Base-by-base conservation (phyloP, 768 basidiomycete species). In the Trametes cinnabarina region DNA sequence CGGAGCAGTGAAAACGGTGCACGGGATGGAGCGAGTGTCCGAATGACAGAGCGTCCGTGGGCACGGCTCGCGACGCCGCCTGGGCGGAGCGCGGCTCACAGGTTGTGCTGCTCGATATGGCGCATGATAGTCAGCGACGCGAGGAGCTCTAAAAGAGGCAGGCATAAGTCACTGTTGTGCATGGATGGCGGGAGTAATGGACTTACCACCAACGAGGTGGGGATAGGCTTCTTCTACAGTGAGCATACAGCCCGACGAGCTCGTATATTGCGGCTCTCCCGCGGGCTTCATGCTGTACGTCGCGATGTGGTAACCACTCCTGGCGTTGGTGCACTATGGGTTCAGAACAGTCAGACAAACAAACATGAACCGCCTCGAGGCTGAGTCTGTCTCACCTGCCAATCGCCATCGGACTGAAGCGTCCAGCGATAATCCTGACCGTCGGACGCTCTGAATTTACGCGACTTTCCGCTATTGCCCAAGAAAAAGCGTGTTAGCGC, bases 51-150 rank as follows among this genome's bases (percentile, higher is more conserved):
- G 19, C 32, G 42, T 49, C 39, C 32, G 34, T 42, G 23, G 53
- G 35, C 47, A 17, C 41, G 39, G 46, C 46, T 47, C 54, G 17
- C 23, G 54, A 55, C 54, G 54, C 39, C 44, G 54, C 54, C 54
- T 11, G 46, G 37, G 46, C 46, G 54, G 54, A 44, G 56, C 39
- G 10, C 35, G 26, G 35, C 35, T 72, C 67, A 80, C 53, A 80
- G 61, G 43, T 77, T 71, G 61, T 84, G 73, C 34, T 74, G 71
- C 6, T 68, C 77, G 28, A 87, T 85, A 64, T 86, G 82, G 11
- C 84, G 78, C 83, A 88, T 84, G 61, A 87, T 83, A 68, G 79
- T 78, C 42, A 85, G 67, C 0, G 84, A 80, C 3, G 83, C 82
- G 11, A 88, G 74, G 53, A 87, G 68, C 60, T 87, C 86, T 87